Base-by-base conservation (phyloP, 1,284 basidiomycete species). In the Ceratorhiza oryzae-sativae region DNA sequence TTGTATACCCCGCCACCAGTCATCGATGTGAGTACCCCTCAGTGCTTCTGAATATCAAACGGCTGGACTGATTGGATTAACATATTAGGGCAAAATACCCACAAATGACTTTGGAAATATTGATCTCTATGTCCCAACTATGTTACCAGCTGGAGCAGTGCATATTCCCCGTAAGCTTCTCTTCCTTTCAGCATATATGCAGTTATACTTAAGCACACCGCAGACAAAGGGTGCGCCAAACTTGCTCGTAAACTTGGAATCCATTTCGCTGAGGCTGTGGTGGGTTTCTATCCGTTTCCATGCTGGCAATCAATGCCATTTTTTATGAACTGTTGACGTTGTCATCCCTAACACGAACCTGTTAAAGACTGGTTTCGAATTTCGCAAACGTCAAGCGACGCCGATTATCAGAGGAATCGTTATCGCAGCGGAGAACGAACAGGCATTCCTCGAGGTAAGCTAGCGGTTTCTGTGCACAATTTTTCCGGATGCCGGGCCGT, bases 91-190 rank as follows among this genome's bases (percentile, higher is more conserved):
- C 23, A 88, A 88, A 78, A 88, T 99, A 45, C 95, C 95, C 3
- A 96, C 92, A 81, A 99, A 99, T 77, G 88, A 91, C 74, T 99
- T 97, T 79, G 97, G 97, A 23, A 98, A 98, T 79, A 93, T 99
- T 75, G 97, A 99, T 81, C 82, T 99, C 32, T 99, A 97, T 79
- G 93, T 93, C 4, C 92, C 94, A 27, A 90, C 92, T 1, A 99
- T 99, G 97, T 85, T 99, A 27, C 97, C 97, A 0, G 82, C 81
- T 63, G 97, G 97, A 15, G 94, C 88, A 2, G 90, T 85, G 0
- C 94, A 98, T 81, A 83, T 99, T 41, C 93, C 95, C 20, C 93
- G 95, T 95, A 78, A 81, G 92, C 13, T 4, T 74, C 71, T 48
- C 71, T 76, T 75, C 32, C 18, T 8, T 30, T 60, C n/a, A n/a